Percentiles rank a stretch among this genome's conserved stretches.
These are phyloP conservation scores for Picochlorum sp. DNA, from an alignment of 139 green algal species.

Conservation along the genomic window DNA sequence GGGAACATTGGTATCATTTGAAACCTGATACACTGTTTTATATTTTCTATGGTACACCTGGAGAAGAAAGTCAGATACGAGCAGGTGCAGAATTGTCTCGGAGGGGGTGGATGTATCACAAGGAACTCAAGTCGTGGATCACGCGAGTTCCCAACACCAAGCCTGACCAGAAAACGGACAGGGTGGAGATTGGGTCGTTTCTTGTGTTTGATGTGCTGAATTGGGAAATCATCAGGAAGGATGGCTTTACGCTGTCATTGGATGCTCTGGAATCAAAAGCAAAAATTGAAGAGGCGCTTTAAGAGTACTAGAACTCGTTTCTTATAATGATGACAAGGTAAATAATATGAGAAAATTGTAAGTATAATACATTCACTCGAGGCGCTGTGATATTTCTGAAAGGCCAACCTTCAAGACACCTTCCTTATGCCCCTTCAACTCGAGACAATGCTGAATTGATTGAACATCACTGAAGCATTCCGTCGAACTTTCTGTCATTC, in stretches of 20 bases:
- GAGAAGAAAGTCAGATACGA: conserved; percentile 82
- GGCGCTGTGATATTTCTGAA: not conserved
- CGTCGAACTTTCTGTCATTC: not conserved
- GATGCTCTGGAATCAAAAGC: conserved; percentile 58
- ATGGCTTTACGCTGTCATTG: conserved; percentile 51
- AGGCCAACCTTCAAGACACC: not conserved
- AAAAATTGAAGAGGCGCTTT: not conserved
- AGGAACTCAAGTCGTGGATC: conserved; percentile 77
- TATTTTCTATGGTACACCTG: conserved; percentile 85
- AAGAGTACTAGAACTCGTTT: too few relatives aligned
- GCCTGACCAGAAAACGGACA: conserved; percentile 67
- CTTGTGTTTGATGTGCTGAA: conserved; percentile 81
- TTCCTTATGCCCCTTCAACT: not conserved
- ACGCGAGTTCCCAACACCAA: conserved; percentile 65
- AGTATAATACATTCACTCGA: not conserved
- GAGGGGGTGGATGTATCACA: conserved; percentile 84
- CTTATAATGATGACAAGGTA: too few relatives aligned
- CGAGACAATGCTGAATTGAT: not conserved
- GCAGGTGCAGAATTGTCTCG: conserved; percentile 88
- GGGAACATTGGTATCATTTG: conserved; percentile 88
- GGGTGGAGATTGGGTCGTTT: conserved; percentile 82
- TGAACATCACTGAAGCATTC: not conserved
- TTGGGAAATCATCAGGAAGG: conserved; percentile 77
- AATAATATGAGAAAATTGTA: too few relatives aligned
- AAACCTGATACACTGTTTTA: conserved; percentile 98